Evolutionary conservation across 2,329 filamentous ascomycete genomes (phyloP).

Genomic region (Aspergillus tanneri): DNA sequence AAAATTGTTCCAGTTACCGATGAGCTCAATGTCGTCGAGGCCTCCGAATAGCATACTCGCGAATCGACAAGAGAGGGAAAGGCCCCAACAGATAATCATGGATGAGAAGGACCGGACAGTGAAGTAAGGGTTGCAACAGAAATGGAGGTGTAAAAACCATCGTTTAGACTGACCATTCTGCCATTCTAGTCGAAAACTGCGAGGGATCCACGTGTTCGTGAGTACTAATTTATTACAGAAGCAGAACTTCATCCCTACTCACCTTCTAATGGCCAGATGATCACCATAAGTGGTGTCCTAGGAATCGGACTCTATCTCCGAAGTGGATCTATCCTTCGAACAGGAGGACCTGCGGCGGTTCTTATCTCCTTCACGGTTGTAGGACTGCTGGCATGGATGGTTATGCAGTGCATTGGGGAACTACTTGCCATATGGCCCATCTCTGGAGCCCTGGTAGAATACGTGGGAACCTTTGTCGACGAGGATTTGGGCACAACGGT

Average conservation of each 20-base stretch:
- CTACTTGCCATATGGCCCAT: conserved; percentile 41
- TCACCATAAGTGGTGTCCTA: conserved; percentile 37
- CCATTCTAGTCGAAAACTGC: conserved; percentile 16
- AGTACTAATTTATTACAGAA: conserved; percentile 1
- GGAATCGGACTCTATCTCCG: conserved; percentile 36
- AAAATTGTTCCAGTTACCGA: no score
- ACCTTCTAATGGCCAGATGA: conserved; percentile 28
- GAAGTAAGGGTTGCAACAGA: conserved; percentile 22
- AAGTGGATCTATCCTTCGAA: conserved; percentile 33
- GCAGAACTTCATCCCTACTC: background rate
- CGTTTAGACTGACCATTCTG: conserved; percentile 8
- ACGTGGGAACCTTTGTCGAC: conserved; percentile 39
- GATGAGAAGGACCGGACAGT: conserved; percentile 16
- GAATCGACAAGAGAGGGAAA: no score
- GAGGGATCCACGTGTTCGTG: conserved; percentile 29
- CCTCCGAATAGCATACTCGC: background rate
- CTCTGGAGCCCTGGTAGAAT: conserved; percentile 38
- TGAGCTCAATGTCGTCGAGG: background rate
- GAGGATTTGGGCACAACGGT: conserved; percentile 37
- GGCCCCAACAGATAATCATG: background rate
- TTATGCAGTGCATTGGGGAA: conserved; percentile 44
- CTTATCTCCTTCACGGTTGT: conserved; percentile 34
- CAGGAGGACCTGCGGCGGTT: conserved; percentile 35
- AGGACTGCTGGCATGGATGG: conserved; percentile 32
- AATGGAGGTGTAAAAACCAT: no score